Percentiles rank a stretch among this genome's conserved stretches.
Conservation (phyloP, 2,329 filamentous ascomycete genomes). For the Aspergillus persii region DNA sequence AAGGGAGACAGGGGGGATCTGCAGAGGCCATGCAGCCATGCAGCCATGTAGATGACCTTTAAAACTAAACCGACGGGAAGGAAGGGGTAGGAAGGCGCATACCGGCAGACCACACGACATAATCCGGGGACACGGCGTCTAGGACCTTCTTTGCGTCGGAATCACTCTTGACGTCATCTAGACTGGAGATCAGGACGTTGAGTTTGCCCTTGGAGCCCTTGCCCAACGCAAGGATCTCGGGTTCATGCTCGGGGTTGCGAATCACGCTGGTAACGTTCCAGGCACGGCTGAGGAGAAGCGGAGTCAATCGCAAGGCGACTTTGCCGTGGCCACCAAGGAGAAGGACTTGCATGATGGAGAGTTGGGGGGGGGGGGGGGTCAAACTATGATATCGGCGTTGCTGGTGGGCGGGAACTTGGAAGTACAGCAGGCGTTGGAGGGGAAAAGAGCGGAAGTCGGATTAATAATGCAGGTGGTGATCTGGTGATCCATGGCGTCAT, state of each 20-base stretch:
- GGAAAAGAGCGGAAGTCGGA: background rate
- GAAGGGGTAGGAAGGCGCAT: constrained; percentile 9
- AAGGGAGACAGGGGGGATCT: too few relatives aligned
- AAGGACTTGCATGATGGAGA: constrained; percentile 54
- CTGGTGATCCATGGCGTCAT: background rate
- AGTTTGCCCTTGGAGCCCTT: constrained; percentile 60
- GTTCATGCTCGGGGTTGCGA: constrained; percentile 66
- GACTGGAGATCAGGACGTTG: constrained; percentile 65
- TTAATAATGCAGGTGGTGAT: background rate
- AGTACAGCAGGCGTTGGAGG: too few relatives aligned
- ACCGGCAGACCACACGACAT: constrained; percentile 50
- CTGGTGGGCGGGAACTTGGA: too few relatives aligned
- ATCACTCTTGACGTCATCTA: constrained; percentile 68
- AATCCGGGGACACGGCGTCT: constrained; percentile 42
- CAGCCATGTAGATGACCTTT: background rate
- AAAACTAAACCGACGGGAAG: background rate
- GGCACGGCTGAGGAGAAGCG: constrained; percentile 68
- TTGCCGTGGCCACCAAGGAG: constrained; percentile 82
- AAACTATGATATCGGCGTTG: background rate
- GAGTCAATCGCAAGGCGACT: constrained; percentile 70
- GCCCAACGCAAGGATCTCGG: constrained; percentile 62
- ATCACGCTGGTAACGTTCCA: constrained; percentile 80
- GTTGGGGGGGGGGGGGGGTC: too few relatives aligned
- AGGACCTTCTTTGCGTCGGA: constrained; percentile 63
- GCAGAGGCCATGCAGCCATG: background rate